Evolutionary conservation across 345 rosid species (phyloP).

Genomic region (Salix arbutifolia): DNA sequence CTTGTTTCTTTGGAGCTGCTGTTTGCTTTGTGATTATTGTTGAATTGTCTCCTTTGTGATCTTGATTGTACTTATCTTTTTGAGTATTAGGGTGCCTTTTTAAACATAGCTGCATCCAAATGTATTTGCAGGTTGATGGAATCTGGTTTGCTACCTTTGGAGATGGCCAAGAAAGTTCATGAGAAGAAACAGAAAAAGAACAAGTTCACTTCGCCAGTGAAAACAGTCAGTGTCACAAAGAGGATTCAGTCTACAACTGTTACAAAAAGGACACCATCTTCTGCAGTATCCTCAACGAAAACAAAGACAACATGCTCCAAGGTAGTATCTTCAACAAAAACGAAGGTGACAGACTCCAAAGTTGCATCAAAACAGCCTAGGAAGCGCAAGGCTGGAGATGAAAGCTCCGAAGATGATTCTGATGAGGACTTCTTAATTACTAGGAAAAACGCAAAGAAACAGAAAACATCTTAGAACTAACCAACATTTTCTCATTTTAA

Average conservation of each 20-base stretch:
- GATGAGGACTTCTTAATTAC: slow-evolving; percentile 46
- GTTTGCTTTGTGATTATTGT: not conserved
- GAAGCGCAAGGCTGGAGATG: slow-evolving; percentile 51
- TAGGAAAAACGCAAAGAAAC: slow-evolving; percentile 42
- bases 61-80: not conserved
- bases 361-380: slow-evolving; percentile 36
- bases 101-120: not conserved
- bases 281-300: slow-evolving; percentile 3
- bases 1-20: not conserved
- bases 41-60: not conserved
- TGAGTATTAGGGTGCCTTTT: not conserved
- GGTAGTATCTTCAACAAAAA: slow-evolving; percentile 33
- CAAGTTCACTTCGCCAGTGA: slow-evolving; percentile 52
- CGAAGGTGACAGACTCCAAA: slow-evolving; percentile 41
- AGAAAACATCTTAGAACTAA: slow-evolving; percentile 30
- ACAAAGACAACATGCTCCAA: slow-evolving; percentile 19
- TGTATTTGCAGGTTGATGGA: slow-evolving; percentile 85
- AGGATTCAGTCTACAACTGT: slow-evolving; percentile 32
- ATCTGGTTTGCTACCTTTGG: slow-evolving; percentile 74
- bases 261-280: slow-evolving; percentile 23
- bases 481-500: not conserved
- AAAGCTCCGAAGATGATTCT: slow-evolving; percentile 44
- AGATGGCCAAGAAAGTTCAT: slow-evolving; percentile 59
- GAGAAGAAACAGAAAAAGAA: slow-evolving; percentile 62
- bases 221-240: slow-evolving; percentile 40